Base-by-base conservation (phyloP, 805 yeast genomes). In the Jamesozyma lodderae region DNA sequence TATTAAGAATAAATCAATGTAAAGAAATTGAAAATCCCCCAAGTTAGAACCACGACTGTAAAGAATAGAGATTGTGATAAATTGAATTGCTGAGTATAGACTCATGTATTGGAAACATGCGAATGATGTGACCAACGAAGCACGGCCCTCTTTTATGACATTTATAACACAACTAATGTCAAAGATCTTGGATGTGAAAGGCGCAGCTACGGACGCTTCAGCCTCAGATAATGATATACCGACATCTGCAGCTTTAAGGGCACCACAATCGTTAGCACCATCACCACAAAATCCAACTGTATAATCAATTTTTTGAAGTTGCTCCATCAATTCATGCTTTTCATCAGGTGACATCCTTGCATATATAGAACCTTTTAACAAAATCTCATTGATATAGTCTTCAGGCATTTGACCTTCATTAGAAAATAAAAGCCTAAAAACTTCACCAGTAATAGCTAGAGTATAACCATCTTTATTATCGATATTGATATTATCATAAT, bases 291-390 rank as follows among this genome's bases (percentile, higher is more conserved):
- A 92, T 2, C 96, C 95, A 34, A 86, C 94, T 0, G 95, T 85
- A 56, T 90, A 90, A 52, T 88, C 96, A 16, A 92, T 55, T 17
- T 68, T 70, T 58, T 87, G 95, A 11, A 92, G 64, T 55, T 81
- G 85, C 51, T 83, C 88, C 25, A 92, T 96, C 34, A 92, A 67
- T 61, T 92, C 98, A 59, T 92, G 96, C 55, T 92, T 92, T 59
- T 92, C 99, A 60, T 94, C 98, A 0, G 99, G 99, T 0, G 97
- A 88, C 99, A 92, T 92, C 46, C 99, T 70, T 0, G 99, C 97
- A 64, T 79, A 92, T 4, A 92, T 74, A 32, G 78, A 73, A 41
- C 87, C 77, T 44, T 73, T 77, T 66, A 86, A 66, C 38, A 92
- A 67, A 57, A 92, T 70, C 19, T 65, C 67, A 34, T 73, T 73